Conservation (phyloP, 345 rosid species). For the Kandelia obovata region DNA sequence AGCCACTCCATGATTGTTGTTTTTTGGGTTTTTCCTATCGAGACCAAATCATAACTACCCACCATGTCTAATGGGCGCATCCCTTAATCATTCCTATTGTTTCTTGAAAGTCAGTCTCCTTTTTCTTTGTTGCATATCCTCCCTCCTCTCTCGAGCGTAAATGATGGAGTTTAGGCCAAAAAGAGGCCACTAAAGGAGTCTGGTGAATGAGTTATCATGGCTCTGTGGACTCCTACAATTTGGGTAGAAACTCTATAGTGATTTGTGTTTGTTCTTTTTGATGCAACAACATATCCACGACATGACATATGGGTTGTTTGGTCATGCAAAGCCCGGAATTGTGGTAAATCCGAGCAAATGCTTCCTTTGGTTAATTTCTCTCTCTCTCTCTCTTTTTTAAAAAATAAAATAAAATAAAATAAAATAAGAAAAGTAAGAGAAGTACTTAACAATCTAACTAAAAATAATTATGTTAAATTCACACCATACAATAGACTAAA, state of each 20-base stretch:
- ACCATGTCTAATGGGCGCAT: not conserved
- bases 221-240: constrained; percentile 4
- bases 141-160: not conserved
- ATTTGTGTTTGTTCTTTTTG: not conserved
- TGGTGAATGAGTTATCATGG: constrained; percentile 4
- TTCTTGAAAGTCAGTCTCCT: not conserved
- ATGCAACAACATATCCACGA: not conserved
- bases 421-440: too few species aligned
- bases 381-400: not conserved
- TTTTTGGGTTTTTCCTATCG: not conserved
- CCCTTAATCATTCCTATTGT: not conserved
- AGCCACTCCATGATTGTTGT: not conserved
- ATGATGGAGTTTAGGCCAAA: constrained; percentile 17
- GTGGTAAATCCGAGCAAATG: not conserved
- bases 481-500: too few species aligned
- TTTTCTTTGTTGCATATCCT: not conserved
- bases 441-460: too few species aligned
- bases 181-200: constrained; percentile 1
- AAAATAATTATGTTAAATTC: too few species aligned
- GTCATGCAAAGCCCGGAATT: not conserved
- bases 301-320: constrained; percentile 10
- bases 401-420: too few species aligned
- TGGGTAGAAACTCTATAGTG: not conserved
- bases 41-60: not conserved
- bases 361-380: not conserved